Percentiles rank a stretch among this genome's conserved stretches.
Conservation (phyloP, 805 yeast species). For the Metschnikowia anglica region DNA sequence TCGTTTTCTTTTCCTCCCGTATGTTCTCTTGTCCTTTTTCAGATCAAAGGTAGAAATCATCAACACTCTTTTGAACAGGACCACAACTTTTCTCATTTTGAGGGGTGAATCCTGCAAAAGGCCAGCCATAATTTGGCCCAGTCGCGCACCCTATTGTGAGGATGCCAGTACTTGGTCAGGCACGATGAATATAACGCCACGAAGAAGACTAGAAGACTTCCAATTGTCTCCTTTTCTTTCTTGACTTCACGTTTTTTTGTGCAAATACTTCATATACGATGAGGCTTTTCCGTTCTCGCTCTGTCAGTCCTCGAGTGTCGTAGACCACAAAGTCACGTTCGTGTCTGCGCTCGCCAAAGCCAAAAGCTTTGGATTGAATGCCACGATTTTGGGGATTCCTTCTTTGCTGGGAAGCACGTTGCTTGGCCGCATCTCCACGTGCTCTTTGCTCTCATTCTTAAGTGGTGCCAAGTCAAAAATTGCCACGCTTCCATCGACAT, state of each 20-base stretch:
- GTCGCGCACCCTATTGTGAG: no score
- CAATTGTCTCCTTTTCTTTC: background rate
- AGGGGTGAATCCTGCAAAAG: no score
- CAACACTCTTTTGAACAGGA: no score
- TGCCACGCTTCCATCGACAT: slow-evolving; percentile 25
- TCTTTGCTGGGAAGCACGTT: slow-evolving; percentile 23
- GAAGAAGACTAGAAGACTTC: no score
- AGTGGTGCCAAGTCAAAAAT: slow-evolving; percentile 32
- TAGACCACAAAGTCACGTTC: slow-evolving; percentile 40
- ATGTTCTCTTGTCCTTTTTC: no score
- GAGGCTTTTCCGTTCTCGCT: background rate
- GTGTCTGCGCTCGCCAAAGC: slow-evolving; percentile 51
- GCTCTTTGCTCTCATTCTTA: slow-evolving; percentile 21
- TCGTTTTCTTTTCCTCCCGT: no score
- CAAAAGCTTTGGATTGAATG: slow-evolving; percentile 61
- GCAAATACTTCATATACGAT: background rate
- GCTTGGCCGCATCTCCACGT: slow-evolving; percentile 24
- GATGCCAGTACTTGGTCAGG: no score
- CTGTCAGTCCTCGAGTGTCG: slow-evolving; percentile 18
- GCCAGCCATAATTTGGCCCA: no score
- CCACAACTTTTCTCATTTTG: no score
- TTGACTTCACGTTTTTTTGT: background rate
- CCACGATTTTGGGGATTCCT: slow-evolving; percentile 48
- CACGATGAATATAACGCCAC: no score
- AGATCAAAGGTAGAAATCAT: no score